Base-by-base conservation (phyloP, 164 flowering plant species). In the Tinospora cordifolia region DNA sequence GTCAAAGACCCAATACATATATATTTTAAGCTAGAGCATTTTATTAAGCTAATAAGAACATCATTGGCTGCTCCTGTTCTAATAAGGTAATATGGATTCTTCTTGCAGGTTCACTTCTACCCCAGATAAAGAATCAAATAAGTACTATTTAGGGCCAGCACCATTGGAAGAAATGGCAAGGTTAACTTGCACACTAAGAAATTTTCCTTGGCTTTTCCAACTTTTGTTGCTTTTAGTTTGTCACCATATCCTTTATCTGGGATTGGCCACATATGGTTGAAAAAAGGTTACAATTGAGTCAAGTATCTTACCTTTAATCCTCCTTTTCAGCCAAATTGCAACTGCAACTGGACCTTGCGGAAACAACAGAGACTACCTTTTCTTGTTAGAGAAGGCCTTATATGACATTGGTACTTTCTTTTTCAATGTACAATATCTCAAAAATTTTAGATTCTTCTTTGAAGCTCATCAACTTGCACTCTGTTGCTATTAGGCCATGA, bases 331-430 rank as follows among this genome's bases (percentile, higher is more conserved):
- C 63, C 99, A 95, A 88, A 95, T 95, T 67, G 97, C 99, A 54
- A 90, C 91, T 59, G 99, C 98, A 14, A 19, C 62, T 78, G 99
- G 99, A 22, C 99, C 99, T 0, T 89, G 93, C 66, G 99, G 99
- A 19, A 90, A 92, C 87, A 92, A 91, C 74, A 85, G 96, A 80
- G 96, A 92, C 59, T 95, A 95, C 73, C 77, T 95, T 39, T 95
- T 92, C 82, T 69, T 57, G 74, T 71, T 92, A 73, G 99, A 95
- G 80, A 92, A 95, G 75, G 97, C 98, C 67, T 39, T 95, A 86
- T 77, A 64, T 74, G 89, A 86, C 73, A 89, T 95, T 39, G 97
- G 97, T 90, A 76, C 3, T 57, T 15, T 0, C 59, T 44, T 22
- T 8, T 41, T n/a, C 8, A 54, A 19, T 54, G n/a, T 54, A 7